A percentile compares a stretch with the other conserved stretches of the same genome.
phyloP scores from a whole-genome alignment of 352 stramenopile genomes.

The Phytophthora citrophthora region DNA sequence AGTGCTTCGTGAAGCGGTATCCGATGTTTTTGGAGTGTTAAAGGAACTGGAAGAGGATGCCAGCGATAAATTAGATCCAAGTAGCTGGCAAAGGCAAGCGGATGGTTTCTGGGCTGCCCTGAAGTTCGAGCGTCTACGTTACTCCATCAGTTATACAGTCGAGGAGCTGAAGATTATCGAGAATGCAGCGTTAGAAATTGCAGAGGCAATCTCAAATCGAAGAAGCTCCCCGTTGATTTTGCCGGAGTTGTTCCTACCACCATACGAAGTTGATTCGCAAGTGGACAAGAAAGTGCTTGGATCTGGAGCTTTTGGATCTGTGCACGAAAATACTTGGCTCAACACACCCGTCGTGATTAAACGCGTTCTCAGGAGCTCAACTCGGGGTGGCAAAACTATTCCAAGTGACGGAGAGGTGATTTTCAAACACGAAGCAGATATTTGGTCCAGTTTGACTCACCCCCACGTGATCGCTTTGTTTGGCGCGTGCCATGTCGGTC shows the following conservation, averaged over 20 bases:
- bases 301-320: constrained; percentile 23
- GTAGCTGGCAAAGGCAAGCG: constrained; percentile 9
- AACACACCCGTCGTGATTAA: constrained; percentile 31
- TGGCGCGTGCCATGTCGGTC: constrained; percentile 25
- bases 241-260: constrained; percentile 34
- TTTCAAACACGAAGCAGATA: neutral
- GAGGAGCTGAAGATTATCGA: constrained; percentile 13
- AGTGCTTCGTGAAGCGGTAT: constrained; percentile 4
- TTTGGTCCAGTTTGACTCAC: neutral
- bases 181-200: neutral
- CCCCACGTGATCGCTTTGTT: neutral
- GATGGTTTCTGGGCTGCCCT: constrained; percentile 12
- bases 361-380: neutral
- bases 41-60: constrained; percentile 7
- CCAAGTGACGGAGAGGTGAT: constrained; percentile 13
- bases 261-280: constrained; percentile 26
- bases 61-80: constrained; percentile 3
- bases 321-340: constrained; percentile 24
- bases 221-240: neutral
- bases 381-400: neutral
- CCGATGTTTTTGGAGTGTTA: neutral
- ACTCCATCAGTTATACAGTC: constrained; percentile 7
- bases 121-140: constrained; percentile 11
- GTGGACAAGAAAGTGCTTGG: constrained; percentile 4
- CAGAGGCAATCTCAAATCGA: neutral